A percentile compares a stretch with the other conserved stretches of the same genome.
phyloP scores from a whole-genome alignment of 2,329 filamentous ascomycete genomes.

The Fonsecaea monophora region DNA sequence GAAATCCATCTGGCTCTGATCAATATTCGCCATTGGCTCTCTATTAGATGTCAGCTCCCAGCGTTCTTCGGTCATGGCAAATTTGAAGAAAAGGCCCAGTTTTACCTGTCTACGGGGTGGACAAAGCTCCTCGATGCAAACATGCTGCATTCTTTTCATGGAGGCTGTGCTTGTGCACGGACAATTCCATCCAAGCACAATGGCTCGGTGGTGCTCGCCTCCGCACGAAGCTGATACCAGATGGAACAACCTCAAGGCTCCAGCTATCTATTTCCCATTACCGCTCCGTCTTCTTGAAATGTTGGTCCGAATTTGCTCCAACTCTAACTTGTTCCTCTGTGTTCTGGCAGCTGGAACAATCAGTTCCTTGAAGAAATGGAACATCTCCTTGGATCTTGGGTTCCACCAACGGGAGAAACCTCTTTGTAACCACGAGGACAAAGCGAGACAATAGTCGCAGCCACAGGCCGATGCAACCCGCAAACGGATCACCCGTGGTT shows the following conservation, averaged over 20 bases:
- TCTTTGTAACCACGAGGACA: background rate
- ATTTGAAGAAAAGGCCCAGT: background rate
- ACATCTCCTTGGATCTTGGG: background rate
- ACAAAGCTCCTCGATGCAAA: background rate
- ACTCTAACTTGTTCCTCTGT: background rate
- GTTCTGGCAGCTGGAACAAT: background rate
- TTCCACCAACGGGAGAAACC: background rate
- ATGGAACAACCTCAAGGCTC: background rate
- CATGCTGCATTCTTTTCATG: background rate
- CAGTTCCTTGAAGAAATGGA: background rate
- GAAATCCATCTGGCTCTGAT: background rate
- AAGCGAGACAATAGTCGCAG: background rate
- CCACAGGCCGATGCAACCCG: background rate
- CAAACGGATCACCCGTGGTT: background rate
- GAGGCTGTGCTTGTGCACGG: background rate
- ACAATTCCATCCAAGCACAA: background rate
- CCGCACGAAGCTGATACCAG: background rate
- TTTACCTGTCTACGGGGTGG: background rate
- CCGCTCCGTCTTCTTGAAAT: background rate
- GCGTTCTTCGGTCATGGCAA: background rate
- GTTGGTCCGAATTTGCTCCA: background rate
- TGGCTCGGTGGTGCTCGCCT: background rate
- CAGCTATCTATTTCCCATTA: background rate
- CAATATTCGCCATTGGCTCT: background rate
- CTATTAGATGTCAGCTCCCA: background rate